Base-by-base conservation (phyloP, 768 basidiomycete species). In the Hericium rajendrae region DNA sequence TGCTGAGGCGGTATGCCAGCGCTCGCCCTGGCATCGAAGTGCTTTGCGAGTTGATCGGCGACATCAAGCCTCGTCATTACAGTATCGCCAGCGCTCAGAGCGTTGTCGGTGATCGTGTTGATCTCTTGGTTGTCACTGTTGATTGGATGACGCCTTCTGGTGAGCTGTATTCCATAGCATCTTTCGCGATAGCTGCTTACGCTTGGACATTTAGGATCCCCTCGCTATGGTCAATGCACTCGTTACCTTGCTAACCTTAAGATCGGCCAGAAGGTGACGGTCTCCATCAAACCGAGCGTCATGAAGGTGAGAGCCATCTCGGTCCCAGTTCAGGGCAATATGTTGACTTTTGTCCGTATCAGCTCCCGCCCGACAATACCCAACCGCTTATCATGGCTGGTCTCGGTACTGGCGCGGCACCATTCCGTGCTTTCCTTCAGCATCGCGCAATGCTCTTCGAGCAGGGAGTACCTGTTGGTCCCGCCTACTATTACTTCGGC, bases 361-460 rank as follows among this genome's bases (percentile, higher is more conserved):
- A 93, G 89, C 77, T 98, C 5, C 97, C 97, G 54, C 87, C 88
- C 0, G 79, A 83, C 67, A 76, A 84, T 68, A 80, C 76, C 49
- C 94, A 95, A 67, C 97, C 97, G 40, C 78, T 99, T 72, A 95
- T 98, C 72, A 94, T 99, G 91, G 93, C 95, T 38, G 97, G 97
- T 62, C 85, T 99, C 32, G 97, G 97, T 51, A 99, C 97, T 3
- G 97, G 95, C 56, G 97, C 94, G 9, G 97, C 97, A 11, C 97
- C 97, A 22, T 99, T 99, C 88, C 91, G 97, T 57, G 97, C 97
- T 6, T 99, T 98, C 81, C 83, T 97, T 59, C 97, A 99, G 70
- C 85, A 99, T 71, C 86, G 95, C 57, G 93, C 92, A 6, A 83
- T 78, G 80, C 85, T 94, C 57, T 77, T 80, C 32, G 71, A 83